Percentiles rank a stretch among this genome's conserved stretches.
phyloP scores from a whole-genome alignment of 2,329 filamentous ascomycete genomes.

The Fusarium albidum region DNA sequence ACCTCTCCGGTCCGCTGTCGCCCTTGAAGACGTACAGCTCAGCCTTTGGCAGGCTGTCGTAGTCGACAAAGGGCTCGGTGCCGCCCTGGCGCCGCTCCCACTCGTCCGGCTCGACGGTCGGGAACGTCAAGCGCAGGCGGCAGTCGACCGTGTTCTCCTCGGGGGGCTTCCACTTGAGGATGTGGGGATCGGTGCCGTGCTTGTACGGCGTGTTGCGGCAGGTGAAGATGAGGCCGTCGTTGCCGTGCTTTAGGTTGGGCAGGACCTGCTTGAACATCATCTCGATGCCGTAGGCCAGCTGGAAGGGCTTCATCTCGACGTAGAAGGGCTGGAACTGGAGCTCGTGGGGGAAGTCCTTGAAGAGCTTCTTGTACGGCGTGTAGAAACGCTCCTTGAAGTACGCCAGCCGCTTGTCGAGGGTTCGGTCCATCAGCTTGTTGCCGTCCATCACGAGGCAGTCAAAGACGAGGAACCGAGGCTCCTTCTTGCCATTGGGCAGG shows the following conservation, averaged over 20 bases:
- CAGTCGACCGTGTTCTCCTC: constrained; percentile 97
- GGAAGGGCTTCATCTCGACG: constrained; percentile 87
- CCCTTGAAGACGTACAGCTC: constrained; percentile 76
- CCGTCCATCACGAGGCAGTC: constrained; percentile 88
- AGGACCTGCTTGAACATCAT: constrained; percentile 92
- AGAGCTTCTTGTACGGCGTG: constrained; percentile 71
- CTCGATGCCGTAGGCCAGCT: constrained; percentile 86
- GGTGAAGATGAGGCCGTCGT: constrained; percentile 98
- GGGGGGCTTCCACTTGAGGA: constrained; percentile 97
- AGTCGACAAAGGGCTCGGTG: constrained; percentile 74
- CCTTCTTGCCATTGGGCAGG: constrained; percentile 69
- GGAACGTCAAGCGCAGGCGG: constrained; percentile 80
- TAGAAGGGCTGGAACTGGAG: constrained; percentile 77
- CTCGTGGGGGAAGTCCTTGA: constrained; percentile 74
- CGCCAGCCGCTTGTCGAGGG: constrained; percentile 87
- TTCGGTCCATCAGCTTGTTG: constrained; percentile 77
- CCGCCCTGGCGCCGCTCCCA: constrained; percentile 72
- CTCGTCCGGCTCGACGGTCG: constrained; percentile 71
- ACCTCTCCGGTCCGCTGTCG: constrained; percentile 58
- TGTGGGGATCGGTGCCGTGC: constrained; percentile 90
- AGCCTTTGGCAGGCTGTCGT: constrained; percentile 78
- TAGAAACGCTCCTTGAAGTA: constrained; percentile 84
- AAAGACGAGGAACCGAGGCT: constrained; percentile 89
- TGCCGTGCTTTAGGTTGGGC: constrained; percentile 86
- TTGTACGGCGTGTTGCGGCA: constrained; percentile 87